Conservation (phyloP, 2,329 filamentous ascomycete species). For the Exophiala aquamarina region DNA sequence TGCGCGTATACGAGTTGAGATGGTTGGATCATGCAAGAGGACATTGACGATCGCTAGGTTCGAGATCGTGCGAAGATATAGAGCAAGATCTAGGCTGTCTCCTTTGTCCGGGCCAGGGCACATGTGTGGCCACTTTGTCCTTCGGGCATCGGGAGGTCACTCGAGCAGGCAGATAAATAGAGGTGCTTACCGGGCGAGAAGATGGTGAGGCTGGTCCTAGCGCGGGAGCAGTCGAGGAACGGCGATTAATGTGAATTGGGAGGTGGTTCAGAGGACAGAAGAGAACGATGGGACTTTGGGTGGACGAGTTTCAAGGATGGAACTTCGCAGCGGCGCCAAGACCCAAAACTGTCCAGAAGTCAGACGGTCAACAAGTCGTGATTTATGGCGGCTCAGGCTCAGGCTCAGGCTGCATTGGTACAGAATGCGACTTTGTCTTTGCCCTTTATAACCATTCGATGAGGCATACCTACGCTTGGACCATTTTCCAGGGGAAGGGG, state of each 20-base stretch:
- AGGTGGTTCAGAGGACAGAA: constrained; percentile 15
- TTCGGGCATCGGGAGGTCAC: constrained; percentile 10
- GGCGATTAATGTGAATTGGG: not conserved
- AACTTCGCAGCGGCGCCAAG: constrained; percentile 13
- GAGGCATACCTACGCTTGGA: too few species aligned
- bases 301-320: constrained; percentile 19
- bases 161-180: constrained; percentile 24
- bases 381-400: too few species aligned
- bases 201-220: constrained; percentile 17
- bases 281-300: constrained; percentile 16
- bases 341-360: not conserved
- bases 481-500: too few species aligned
- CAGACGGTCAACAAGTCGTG: too few species aligned
- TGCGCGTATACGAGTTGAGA: not conserved
- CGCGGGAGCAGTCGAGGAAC: constrained; percentile 4
- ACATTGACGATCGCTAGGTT: not conserved
- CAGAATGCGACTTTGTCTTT: too few species aligned
- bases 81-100: constrained; percentile 5
- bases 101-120: constrained; percentile 16
- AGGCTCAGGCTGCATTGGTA: too few species aligned
- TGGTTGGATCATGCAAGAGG: not conserved
- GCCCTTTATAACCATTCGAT: too few species aligned
- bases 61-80: constrained; percentile 8
- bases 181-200: constrained; percentile 23
- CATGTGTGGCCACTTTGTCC: constrained; percentile 31